Percentiles rank a stretch among this genome's conserved stretches.
These are phyloP conservation scores for Fraxinus americana DNA, from an alignment of 257 asterid species.

Conservation along the genomic window DNA sequence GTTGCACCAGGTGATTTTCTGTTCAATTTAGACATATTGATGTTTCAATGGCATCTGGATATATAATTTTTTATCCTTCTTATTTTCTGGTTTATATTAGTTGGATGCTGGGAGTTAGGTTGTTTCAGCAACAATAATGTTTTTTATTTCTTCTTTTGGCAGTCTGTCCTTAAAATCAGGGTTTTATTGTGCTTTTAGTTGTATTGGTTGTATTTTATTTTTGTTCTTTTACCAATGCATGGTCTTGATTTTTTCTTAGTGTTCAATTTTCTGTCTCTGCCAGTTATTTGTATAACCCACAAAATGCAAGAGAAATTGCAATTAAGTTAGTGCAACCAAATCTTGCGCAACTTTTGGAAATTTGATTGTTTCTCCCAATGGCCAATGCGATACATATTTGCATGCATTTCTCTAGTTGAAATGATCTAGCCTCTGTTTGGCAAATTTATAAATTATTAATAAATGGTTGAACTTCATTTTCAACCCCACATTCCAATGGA, in stretches of 20 bases:
- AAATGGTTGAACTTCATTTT: no score
- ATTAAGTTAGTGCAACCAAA: not conserved
- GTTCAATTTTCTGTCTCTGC: not conserved
- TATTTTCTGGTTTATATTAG: not conserved
- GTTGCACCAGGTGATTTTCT: conserved; percentile 70
- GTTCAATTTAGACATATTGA: not conserved
- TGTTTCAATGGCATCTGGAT: not conserved
- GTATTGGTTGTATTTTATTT: not conserved
- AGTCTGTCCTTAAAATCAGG: not conserved
- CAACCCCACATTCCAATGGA: no score
- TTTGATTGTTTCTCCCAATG: not conserved
- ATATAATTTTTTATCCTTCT: not conserved
- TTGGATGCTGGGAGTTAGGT: not conserved
- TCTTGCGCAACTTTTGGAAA: not conserved
- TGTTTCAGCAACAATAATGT: not conserved
- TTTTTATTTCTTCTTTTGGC: not conserved
- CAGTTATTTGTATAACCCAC: not conserved
- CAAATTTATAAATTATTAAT: no score
- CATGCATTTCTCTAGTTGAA: not conserved
- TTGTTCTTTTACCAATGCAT: not conserved
- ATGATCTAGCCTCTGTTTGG: no score
- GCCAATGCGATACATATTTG: not conserved
- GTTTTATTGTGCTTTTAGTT: not conserved
- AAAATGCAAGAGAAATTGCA: not conserved
- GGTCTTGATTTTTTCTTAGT: not conserved